Percentiles rank a stretch among this genome's conserved stretches.
These are phyloP conservation scores for Microbotryum scabiosae DNA, from an alignment of 1,284 basidiomycete genomes.

Conservation along the genomic window DNA sequence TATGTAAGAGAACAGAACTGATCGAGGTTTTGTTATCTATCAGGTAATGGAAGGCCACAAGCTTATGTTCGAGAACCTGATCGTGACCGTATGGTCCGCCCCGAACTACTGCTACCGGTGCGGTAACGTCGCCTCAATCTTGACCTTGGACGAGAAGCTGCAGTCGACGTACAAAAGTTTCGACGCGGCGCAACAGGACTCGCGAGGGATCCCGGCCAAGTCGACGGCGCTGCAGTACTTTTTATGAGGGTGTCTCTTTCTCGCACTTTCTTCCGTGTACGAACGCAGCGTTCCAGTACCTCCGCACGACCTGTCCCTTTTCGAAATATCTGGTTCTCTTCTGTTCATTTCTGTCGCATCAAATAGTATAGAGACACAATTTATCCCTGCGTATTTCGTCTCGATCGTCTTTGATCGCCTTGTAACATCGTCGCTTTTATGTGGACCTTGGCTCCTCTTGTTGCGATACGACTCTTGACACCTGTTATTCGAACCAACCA, in stretches of 20 bases:
- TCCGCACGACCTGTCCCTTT: no score
- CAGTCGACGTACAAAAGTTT: conserved; percentile 88
- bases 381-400: no score
- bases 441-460: no score
- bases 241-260: not conserved
- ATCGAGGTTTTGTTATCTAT: not conserved
- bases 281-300: no score
- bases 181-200: conserved; percentile 51
- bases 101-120: conserved; percentile 99
- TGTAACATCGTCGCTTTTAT: no score
- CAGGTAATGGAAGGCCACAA: conserved; percentile 87
- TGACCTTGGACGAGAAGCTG: conserved; percentile 83
- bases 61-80: conserved; percentile 90
- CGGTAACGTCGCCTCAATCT: conserved; percentile 86
- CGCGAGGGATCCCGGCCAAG: conserved; percentile 31
- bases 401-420: no score
- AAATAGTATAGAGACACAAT: no score
- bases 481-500: no score
- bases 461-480: no score
- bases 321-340: no score
- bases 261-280: not conserved
- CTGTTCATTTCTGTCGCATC: no score
- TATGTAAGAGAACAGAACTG: no score
- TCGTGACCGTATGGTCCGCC: conserved; percentile 98
- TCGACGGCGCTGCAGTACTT: not conserved